phyloP scores from a whole-genome alignment of 2,329 filamentous ascomycete genomes.

The Aspergillus ustus region DNA sequence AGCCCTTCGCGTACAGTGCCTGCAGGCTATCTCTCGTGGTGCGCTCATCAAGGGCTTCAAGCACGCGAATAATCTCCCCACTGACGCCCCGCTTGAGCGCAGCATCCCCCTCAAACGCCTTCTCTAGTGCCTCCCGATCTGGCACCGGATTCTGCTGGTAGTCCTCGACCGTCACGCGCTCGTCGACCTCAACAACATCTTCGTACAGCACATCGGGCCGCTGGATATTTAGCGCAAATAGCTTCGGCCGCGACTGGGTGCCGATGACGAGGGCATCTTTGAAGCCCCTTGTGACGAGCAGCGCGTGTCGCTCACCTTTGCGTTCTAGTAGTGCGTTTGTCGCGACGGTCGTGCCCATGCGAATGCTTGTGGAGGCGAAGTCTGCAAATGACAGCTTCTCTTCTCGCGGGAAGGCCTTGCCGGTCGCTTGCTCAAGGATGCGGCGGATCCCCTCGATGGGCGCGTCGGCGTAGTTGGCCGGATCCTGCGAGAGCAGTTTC shows the following conservation, averaged over 20 bases:
- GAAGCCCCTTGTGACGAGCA: constrained; percentile 84
- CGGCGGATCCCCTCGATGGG: constrained; percentile 26
- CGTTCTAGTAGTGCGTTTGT: constrained; percentile 86
- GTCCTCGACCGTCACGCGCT: constrained; percentile 54
- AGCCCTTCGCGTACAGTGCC: background rate
- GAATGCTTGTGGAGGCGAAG: constrained; percentile 55
- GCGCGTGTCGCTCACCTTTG: constrained; percentile 80
- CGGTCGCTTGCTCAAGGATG: constrained; percentile 17
- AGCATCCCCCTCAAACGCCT: too few species aligned
- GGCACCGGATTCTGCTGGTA: constrained; percentile 30
- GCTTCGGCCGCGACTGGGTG: constrained; percentile 64
- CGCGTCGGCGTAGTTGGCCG: constrained; percentile 83
- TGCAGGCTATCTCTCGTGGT: too few species aligned
- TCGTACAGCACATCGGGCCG: constrained; percentile 65
- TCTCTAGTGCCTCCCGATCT: too few species aligned
- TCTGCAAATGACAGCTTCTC: constrained; percentile 10
- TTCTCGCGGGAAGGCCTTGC: constrained; percentile 21
- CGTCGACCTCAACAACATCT: constrained; percentile 30
- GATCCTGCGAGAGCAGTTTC: constrained; percentile 84
- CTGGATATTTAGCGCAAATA: constrained; percentile 81
- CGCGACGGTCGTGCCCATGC: constrained; percentile 90
- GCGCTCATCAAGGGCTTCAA: too few species aligned
- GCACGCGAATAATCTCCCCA: too few species aligned
- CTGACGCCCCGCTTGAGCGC: too few species aligned
- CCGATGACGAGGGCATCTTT: constrained; percentile 68